Evolutionary conservation across 768 basidiomycete species (phyloP), one percentile per base, ranked within the genome.

Genomic region (Leucosporidium scottii): DNA sequence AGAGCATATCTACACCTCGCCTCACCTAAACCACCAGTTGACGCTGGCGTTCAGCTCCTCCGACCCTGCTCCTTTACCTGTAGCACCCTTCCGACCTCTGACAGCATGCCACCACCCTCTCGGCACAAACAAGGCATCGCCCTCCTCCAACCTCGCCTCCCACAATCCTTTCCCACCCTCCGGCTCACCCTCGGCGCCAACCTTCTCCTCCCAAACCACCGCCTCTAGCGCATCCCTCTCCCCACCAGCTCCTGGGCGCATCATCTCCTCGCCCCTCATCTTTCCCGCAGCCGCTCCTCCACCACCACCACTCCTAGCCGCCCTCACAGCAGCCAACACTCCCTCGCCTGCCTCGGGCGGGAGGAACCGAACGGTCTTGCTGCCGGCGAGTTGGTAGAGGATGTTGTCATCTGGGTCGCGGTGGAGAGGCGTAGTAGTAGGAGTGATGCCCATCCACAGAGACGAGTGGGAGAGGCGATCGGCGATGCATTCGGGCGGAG

Each of bases 61-160:
- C 23, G 13, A 13, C 7, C 28, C 51, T 2, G 25, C 25, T 28
- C 27, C 51, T 25, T 13, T 27, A 13, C 15, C 23, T 44, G 8
- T 13, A 44, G 13, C 39, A 44, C 39, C 15, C 39, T 15, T 44
- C 39, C 39, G 5, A 21, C 50, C 51, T 20, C 51, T 27, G 15
- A 53, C 51, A 53, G 51, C 51, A 53, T 53, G 51, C 51, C 51
- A 53, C 51, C 51, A 53, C 7, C 51, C 51, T 53, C 51, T 53
- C n/a, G 51, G 51, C 20, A 53, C 51, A 25, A 53, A 53, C 51
- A 53, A 10, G 10, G 51, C 51, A 12, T 53, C 51, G 27, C 51
- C 51, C 51, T 53, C 17, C 51, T 28, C 28, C 51, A 53, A n/a
- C 28, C 25, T 53, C 51, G 51, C 51, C 25, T 53, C 51, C 51